Conservation (phyloP, 2,329 filamentous ascomycete genomes). For the Salinomyces thailandicus region DNA sequence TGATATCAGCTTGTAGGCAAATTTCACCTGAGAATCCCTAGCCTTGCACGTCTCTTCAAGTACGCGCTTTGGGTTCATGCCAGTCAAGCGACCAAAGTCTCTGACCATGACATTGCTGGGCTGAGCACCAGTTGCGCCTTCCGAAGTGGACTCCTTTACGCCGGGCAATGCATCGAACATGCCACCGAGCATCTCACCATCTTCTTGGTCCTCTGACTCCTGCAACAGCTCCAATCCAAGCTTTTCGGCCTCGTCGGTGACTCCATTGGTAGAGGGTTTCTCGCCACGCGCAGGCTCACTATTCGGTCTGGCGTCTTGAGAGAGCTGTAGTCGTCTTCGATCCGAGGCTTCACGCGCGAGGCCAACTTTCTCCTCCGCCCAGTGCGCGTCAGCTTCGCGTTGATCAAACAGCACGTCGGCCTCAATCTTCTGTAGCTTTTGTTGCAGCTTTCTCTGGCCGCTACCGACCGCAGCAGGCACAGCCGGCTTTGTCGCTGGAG, state of each 20-base stretch:
- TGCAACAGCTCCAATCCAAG: conserved; percentile 20
- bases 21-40: conserved; percentile 58
- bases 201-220: conserved; percentile 42
- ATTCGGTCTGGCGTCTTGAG: conserved; percentile 5
- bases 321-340: conserved; percentile 20
- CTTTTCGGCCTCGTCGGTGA: conserved; percentile 41
- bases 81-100: conserved; percentile 76
- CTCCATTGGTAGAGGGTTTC: conserved; percentile 26
- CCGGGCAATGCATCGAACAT: conserved; percentile 42
- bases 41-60: conserved; percentile 83
- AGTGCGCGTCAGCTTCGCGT: conserved; percentile 35
- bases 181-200: conserved; percentile 45
- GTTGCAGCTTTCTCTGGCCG: conserved; percentile 54
- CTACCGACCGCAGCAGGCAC: conserved; percentile 19
- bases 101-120: conserved; percentile 50
- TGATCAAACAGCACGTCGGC: conserved; percentile 46
- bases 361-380: conserved; percentile 34
- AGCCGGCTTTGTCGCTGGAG: conserved; percentile 13
- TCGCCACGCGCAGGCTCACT: neutral
- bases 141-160: conserved; percentile 8
- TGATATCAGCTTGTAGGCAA: conserved; percentile 61
- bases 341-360: conserved; percentile 32
- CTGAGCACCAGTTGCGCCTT: conserved; percentile 5
- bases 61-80: conserved; percentile 62
- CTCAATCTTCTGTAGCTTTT: conserved; percentile 67